Evolutionary conservation across 2,329 filamentous ascomycete species (phyloP), one percentile per base, ranked within the genome.

Genomic region (Clathrospora elynae): DNA sequence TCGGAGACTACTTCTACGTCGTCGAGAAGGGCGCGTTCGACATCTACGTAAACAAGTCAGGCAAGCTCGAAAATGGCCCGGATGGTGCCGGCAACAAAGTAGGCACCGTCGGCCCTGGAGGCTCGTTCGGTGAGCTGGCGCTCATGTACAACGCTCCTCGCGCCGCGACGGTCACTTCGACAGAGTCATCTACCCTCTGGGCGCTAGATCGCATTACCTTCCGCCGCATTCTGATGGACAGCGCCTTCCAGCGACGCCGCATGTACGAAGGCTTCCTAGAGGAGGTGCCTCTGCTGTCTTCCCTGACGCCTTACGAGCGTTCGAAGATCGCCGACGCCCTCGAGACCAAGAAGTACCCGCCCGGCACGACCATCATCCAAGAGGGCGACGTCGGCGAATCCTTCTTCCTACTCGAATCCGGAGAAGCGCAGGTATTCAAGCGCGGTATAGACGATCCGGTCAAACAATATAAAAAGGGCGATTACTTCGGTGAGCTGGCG

Each of bases 61-160:
- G 93, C 47, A 76, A 83, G 26, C 78, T 95, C 39, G 88, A 95
- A 65, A 78, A 90, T 6, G 92, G 92, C 1, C 77, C 81, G 1
- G 84, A 91, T 32, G 93, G 92, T 8, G 79, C 96, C 73, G 93
- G 93, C 35, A 78, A 79, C 48, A 88, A 90, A 61, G 92, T 97
- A 18, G 84, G 84, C 59, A 84, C 80, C 24, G 95, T 95, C 44
- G 86, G 88, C 30, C 83, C 90, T 3, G 93, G 93, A 35, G 91
- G 91, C 49, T 96, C 90, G 3, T 99, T 99, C 71, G 93, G 93
- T 60, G 93, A 99, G 75, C 79, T 99, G 42, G 93, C 93, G 9
- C 79, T 99, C 62, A 97, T 99, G 93, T 97, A 99, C 76, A 96
- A 97, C 64, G 90, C 93, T 14, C 93, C 93, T 17, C 89, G 93